Conservation (phyloP, 2,329 filamentous ascomycete genomes). For the Apiospora saccharicola region DNA sequence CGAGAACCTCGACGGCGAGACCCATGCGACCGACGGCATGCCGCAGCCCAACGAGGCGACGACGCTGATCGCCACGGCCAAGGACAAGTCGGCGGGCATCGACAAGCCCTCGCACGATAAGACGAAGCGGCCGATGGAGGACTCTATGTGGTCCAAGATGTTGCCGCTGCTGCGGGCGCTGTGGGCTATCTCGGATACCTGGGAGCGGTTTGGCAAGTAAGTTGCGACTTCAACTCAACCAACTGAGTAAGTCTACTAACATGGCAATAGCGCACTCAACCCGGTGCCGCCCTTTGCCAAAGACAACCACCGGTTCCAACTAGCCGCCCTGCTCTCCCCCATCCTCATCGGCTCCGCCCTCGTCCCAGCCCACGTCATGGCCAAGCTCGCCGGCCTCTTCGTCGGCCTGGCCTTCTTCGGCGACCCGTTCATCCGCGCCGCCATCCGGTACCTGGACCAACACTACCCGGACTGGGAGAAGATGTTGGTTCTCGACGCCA, state of each 20-base stretch:
- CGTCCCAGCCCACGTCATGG: conserved; percentile 63
- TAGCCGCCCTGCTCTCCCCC: conserved; percentile 61
- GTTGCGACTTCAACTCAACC: too few relatives aligned
- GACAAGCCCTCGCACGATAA: conserved; percentile 68
- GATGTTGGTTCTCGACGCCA: conserved; percentile 77
- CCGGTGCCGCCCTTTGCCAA: conserved; percentile 68
- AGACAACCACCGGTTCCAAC: conserved; percentile 58
- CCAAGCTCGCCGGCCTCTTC: conserved; percentile 71
- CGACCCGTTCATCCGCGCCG: conserved; percentile 73
- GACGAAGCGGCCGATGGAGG: conserved; percentile 79
- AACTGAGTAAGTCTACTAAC: too few relatives aligned
- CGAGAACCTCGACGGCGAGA: not conserved
- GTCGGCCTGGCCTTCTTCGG: conserved; percentile 81
- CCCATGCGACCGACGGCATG: conserved; percentile 29
- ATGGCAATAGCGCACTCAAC: conserved; percentile 63
- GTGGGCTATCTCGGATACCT: conserved; percentile 57
- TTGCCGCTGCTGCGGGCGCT: conserved; percentile 71
- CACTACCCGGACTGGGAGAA: conserved; percentile 76
- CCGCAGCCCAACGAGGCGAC: conserved; percentile 49
- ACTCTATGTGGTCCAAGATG: conserved; percentile 79
- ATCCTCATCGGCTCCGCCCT: conserved; percentile 60
- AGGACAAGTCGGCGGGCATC: conserved; percentile 52
- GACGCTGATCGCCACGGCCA: conserved; percentile 49
- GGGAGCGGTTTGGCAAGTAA: conserved; percentile 56
- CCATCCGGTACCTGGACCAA: conserved; percentile 64